phyloP scores from a whole-genome alignment of 208 protist genomes.

The Wallacemonas sp. region DNA sequence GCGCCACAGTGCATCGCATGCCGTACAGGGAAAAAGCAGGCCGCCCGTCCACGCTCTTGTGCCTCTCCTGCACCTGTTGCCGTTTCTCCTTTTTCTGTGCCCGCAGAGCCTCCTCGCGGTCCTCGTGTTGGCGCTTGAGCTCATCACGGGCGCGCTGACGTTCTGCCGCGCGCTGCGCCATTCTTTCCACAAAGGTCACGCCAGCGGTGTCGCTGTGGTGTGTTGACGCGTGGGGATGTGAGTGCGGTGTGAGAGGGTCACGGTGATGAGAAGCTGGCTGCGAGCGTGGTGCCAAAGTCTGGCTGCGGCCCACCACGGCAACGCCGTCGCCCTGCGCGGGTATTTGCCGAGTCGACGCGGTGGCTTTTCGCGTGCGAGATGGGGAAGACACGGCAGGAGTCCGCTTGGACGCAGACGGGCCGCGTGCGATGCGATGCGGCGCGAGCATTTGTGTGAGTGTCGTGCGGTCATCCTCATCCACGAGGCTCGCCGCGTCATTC shows the following conservation, averaged over 20 bases:
- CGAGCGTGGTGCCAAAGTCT: not conserved
- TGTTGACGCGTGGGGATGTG: no score
- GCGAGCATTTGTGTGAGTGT: not conserved
- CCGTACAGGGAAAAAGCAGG: slow-evolving; percentile 13
- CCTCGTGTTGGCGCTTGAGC: slow-evolving; percentile 1
- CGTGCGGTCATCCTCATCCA: not conserved
- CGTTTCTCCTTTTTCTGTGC: not conserved
- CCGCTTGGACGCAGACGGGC: not conserved
- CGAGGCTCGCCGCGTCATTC: not conserved
- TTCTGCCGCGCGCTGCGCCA: slow-evolving; percentile 26
- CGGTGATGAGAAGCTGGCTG: not conserved
- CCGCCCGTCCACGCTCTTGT: slow-evolving; percentile 13
- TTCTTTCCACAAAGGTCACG: slow-evolving; percentile 25
- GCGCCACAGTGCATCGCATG: not conserved
- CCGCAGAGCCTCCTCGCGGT: not conserved
- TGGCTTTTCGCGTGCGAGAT: not conserved
- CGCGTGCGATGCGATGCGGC: not conserved
- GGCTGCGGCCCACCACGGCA: not conserved
- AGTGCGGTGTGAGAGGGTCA: no score
- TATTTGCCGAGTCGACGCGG: no score
- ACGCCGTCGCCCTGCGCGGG: not conserved
- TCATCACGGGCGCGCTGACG: slow-evolving; percentile 12
- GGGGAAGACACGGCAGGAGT: not conserved
- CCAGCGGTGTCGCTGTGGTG: no score
- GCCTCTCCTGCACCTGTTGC: not conserved